Conservation (phyloP, 1,284 basidiomycete species). For the Sanghuangporus weigelae region DNA sequence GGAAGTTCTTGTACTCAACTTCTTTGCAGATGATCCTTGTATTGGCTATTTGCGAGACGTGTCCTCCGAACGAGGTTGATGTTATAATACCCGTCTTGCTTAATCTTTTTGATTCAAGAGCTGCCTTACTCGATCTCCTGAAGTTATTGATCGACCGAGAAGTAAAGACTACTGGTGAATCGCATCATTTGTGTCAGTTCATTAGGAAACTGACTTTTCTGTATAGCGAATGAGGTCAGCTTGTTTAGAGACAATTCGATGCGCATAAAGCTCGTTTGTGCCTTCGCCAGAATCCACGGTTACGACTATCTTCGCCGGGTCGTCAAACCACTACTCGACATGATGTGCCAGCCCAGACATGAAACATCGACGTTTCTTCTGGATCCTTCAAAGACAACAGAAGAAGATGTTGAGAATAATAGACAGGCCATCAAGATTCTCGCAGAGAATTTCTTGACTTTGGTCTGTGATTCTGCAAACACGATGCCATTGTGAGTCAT, state of each 20-base stretch:
- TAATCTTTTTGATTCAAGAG: conserved; percentile 78
- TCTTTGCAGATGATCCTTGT: conserved; percentile 64
- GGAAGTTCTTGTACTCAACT: background rate
- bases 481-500: conserved; percentile 70
- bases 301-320: conserved; percentile 83
- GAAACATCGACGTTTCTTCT: conserved; percentile 72
- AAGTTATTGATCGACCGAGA: conserved; percentile 85
- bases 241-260: conserved; percentile 86
- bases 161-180: conserved; percentile 66
- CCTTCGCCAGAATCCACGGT: conserved; percentile 82
- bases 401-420: conserved; percentile 66
- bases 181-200: background rate
- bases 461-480: conserved; percentile 68
- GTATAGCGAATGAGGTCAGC: conserved; percentile 66
- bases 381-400: conserved; percentile 61
- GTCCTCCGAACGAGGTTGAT: conserved; percentile 73
- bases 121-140: conserved; percentile 68
- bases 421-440: conserved; percentile 69
- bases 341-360: conserved; percentile 65
- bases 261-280: conserved; percentile 78
- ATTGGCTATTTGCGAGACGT: conserved; percentile 81
- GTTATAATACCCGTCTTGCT: conserved; percentile 83
- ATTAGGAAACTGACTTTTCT: background rate
- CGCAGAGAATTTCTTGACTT: conserved; percentile 70
- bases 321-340: conserved; percentile 70